Base-by-base conservation (phyloP, 2,329 filamentous ascomycete species). In the Lachnum nothofagi region DNA sequence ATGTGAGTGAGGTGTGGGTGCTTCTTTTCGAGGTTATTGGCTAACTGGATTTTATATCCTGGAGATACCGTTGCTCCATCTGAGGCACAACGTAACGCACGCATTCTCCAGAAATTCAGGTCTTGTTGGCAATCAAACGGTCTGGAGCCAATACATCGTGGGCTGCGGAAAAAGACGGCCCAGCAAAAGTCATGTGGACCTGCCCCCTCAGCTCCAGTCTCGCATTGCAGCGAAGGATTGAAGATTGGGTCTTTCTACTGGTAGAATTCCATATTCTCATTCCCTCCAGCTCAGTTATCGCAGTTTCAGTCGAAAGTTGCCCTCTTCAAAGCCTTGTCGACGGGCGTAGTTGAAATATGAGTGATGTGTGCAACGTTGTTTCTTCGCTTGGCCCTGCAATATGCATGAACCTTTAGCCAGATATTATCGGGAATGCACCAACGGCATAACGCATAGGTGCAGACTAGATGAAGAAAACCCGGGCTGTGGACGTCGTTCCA, bases 1-100 rank as follows among this genome's bases (percentile, higher is more conserved):
- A 64, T 62, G 60, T 63, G 62, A 64, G 58, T 29, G 39, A 25
- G 31, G 59, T 63, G 56, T 63, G 59, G 55, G 54, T 56, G 56
- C 41, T 41, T 31, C 44, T 53, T 49, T 31, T 42, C n/a, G 7
- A 34, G 38, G 23, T 38, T 45, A 61, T 62, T 63, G 58, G 59
- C 29, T 40, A 42, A 43, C 43, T 9, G 44, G 45, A 44, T 31
- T 47, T 17, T 44, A 20, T 43, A 47, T 48, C 46, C 47, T 53
- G 48, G 49, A 48, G 44, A 53, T 49, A 39, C 46, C 35, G 46
- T 53, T 50, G 42, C 50, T 44, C 22, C 49, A 22, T 42, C 37
- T 55, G 49, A 46, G 47, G 43, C 20, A 22, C 41, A 37, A 31
- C 25, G 49, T 51, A 5, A 42, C 23, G 48, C 46, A 31, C 44